phyloP scores from a whole-genome alignment of 331 rosid genomes.

The Rosa hybrid region DNA sequence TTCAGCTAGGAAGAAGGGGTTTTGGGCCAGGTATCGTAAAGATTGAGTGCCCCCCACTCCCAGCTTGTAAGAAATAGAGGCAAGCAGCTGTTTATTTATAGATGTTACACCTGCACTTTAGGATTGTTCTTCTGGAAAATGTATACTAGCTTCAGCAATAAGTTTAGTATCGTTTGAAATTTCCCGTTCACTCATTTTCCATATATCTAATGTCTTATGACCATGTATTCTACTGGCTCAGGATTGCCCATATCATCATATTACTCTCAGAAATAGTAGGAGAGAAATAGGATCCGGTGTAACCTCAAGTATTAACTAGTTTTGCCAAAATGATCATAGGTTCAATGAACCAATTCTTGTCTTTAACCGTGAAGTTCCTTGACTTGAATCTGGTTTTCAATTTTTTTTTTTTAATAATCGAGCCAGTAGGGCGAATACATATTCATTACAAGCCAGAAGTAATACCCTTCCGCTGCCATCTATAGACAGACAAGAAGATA shows the following conservation, averaged over 20 bases:
- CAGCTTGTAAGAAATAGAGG: conserved; percentile 22
- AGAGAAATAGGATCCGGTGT: neutral
- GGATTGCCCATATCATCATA: neutral
- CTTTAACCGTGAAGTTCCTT: too few relatives aligned
- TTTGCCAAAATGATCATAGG: neutral
- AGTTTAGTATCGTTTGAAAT: conserved; percentile 26
- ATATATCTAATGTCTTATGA: conserved; percentile 17
- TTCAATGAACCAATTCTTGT: too few relatives aligned
- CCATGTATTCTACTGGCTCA: neutral
- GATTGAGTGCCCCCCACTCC: conserved; percentile 30
- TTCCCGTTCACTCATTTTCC: conserved; percentile 24
- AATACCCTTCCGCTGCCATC: too few relatives aligned
- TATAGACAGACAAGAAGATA: too few relatives aligned
- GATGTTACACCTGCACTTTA: conserved; percentile 30
- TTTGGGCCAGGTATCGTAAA: conserved; percentile 70
- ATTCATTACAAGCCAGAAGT: too few relatives aligned
- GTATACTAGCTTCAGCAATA: conserved; percentile 39
- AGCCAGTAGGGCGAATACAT: too few relatives aligned
- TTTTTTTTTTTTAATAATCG: too few relatives aligned
- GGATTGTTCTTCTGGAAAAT: conserved; percentile 27
- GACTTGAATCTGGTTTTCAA: too few relatives aligned
- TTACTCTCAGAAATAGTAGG: neutral
- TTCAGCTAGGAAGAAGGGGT: conserved; percentile 64
- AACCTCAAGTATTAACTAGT: neutral
- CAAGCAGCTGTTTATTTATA: conserved; percentile 22